Conservation (phyloP, 2,329 filamentous ascomycete genomes). For the Blumeria hordei region DNA sequence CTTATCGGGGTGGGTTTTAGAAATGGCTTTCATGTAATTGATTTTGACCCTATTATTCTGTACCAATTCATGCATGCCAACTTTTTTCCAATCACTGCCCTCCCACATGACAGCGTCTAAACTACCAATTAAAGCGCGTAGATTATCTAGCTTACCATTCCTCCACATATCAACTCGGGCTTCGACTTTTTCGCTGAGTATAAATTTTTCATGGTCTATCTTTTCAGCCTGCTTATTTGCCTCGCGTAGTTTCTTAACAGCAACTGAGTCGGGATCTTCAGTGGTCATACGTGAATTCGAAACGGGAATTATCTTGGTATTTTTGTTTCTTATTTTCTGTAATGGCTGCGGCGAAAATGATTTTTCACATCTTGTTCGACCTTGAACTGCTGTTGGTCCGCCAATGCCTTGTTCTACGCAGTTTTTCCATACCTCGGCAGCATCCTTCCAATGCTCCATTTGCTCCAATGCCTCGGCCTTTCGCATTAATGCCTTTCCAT, state of each 20-base stretch:
- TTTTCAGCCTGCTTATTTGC: slow-evolving; percentile 69
- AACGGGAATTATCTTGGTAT: slow-evolving; percentile 17
- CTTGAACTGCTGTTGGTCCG: slow-evolving; percentile 62
- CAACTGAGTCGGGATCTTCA: slow-evolving; percentile 32
- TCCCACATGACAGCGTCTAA: slow-evolving; percentile 81
- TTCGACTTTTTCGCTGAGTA: slow-evolving; percentile 65
- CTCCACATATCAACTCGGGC: slow-evolving; percentile 59
- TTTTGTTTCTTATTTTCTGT: slow-evolving; percentile 20
- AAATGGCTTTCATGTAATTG: slow-evolving; percentile 96
- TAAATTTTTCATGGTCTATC: slow-evolving; percentile 83
- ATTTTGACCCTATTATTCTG: slow-evolving; percentile 92
- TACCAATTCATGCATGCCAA: slow-evolving; percentile 80
- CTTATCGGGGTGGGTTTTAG: slow-evolving; percentile 96
- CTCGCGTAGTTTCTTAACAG: slow-evolving; percentile 57
- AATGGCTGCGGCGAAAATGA: slow-evolving; percentile 45
- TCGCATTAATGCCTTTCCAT: slow-evolving; percentile 74
- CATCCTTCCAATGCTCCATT: slow-evolving; percentile 82
- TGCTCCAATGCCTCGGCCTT: slow-evolving; percentile 92
- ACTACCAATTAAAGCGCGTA: slow-evolving; percentile 67
- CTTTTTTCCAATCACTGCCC: slow-evolving; percentile 85
- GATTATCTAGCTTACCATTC: slow-evolving; percentile 75
- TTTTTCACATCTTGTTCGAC: slow-evolving; percentile 71
- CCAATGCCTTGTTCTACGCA: slow-evolving; percentile 71
- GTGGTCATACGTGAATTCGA: slow-evolving; percentile 19
- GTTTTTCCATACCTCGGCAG: slow-evolving; percentile 52